Evolutionary conservation across 306 rosid species (phyloP).

Genomic region (Dalbergia cultrata): DNA sequence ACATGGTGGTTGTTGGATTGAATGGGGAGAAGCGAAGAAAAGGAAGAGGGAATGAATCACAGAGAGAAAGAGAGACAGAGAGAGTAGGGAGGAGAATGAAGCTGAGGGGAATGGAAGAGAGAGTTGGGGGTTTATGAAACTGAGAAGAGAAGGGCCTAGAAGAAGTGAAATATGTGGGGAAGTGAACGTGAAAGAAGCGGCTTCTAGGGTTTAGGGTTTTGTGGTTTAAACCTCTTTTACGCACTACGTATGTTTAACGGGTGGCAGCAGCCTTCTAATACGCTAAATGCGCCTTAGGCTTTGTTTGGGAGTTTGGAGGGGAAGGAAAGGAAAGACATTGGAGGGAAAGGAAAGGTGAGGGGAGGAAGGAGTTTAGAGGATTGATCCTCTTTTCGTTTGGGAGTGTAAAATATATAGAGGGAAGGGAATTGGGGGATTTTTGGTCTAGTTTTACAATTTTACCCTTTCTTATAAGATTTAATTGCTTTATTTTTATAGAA

Average conservation of each 20-base stretch:
- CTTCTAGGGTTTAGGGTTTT: constrained; percentile 89
- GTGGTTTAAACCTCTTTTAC: constrained; percentile 15
- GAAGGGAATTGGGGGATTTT: no score
- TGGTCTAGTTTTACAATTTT: no score
- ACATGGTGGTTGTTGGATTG: constrained; percentile 55
- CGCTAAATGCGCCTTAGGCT: no score
- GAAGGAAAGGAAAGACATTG: no score
- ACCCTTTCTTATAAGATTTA: no score
- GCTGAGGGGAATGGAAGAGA: not conserved
- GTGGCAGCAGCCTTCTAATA: no score
- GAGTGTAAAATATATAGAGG: no score
- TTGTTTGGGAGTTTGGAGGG: no score
- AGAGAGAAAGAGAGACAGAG: constrained; percentile 28
- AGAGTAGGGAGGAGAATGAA: not conserved
- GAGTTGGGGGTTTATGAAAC: constrained; percentile 16
- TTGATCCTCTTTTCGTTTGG: no score
- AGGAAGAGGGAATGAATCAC: not conserved
- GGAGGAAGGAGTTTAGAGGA: no score
- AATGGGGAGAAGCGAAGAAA: not conserved
- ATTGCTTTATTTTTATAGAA: no score
- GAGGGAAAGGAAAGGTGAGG: no score
- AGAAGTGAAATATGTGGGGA: constrained; percentile 8
- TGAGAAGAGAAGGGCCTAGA: constrained; percentile 73
- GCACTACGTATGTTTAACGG: not conserved
- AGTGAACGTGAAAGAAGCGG: constrained; percentile 51